Conservation (phyloP, 2,329 filamentous ascomycete genomes). For the Thelonectria olida region DNA sequence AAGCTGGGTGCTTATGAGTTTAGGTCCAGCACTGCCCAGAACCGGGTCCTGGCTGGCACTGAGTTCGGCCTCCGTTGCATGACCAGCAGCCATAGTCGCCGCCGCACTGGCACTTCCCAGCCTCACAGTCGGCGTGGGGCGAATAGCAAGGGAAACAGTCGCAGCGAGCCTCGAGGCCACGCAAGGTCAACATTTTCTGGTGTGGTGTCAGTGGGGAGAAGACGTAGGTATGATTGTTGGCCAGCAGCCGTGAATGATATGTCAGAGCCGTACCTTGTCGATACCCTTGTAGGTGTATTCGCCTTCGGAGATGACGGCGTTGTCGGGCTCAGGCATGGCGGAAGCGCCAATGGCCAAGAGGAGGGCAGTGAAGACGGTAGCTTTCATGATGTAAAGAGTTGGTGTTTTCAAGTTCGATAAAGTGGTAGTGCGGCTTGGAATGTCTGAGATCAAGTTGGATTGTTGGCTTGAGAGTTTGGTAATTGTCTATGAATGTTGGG, state of each 20-base stretch:
- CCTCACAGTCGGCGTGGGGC: neutral
- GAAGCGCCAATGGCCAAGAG: constrained; percentile 8
- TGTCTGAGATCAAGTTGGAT: too few species aligned
- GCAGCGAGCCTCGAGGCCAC: neutral
- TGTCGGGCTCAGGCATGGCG: constrained; percentile 8
- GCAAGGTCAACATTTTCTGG: neutral
- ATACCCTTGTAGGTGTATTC: constrained; percentile 7
- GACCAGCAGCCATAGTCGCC: neutral
- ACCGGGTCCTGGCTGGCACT: neutral
- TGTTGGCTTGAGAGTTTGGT: too few species aligned
- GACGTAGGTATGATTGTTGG: neutral
- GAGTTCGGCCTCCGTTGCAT: neutral
- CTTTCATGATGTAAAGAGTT: too few species aligned
- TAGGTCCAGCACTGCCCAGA: neutral
- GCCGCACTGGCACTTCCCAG: neutral
- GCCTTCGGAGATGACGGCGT: constrained; percentile 2
- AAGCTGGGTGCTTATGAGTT: too few species aligned
- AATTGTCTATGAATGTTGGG: too few species aligned
- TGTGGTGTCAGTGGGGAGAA: neutral
- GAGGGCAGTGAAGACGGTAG: too few species aligned
- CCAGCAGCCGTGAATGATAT: neutral
- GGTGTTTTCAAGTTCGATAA: too few species aligned
- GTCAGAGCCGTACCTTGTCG: constrained; percentile 1
- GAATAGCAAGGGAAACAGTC: neutral
- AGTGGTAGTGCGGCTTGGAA: too few species aligned